Conservation (phyloP, 1,139 yeast species). For the Eremothecium coryli region DNA sequence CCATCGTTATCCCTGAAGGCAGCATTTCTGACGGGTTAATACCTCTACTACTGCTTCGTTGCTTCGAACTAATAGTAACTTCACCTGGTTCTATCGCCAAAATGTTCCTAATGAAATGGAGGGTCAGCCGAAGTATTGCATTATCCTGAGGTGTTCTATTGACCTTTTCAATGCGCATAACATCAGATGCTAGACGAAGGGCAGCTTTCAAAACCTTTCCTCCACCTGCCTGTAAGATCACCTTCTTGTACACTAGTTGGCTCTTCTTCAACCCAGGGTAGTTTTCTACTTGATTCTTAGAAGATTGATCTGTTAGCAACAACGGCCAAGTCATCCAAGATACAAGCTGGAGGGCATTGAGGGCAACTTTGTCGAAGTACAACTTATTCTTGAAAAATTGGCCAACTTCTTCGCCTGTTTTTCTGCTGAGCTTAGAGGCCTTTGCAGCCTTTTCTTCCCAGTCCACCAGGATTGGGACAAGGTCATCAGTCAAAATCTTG, state of each 20-base stretch:
- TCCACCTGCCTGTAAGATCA: conserved; percentile 46
- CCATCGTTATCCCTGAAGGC: conserved; percentile 48
- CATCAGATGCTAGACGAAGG: conserved; percentile 59
- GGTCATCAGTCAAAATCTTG: conserved; percentile 62
- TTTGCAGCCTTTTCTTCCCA: conserved; percentile 46
- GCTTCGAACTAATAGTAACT: conserved; percentile 39
- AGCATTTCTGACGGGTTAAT: conserved; percentile 33
- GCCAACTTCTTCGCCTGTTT: conserved; percentile 22
- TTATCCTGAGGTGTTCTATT: conserved; percentile 67
- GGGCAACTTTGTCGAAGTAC: conserved; percentile 51
- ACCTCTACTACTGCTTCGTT: conserved; percentile 29
- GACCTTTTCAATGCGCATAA: conserved; percentile 42
- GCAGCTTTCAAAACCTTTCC: conserved; percentile 64
- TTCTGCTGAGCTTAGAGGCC: conserved; percentile 28
- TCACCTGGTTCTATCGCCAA: conserved; percentile 66
- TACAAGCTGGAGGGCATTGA: conserved; percentile 66
- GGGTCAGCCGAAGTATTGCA: conserved; percentile 60
- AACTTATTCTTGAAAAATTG: conserved; percentile 20
- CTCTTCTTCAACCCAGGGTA: conserved; percentile 55
- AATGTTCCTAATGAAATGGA: conserved; percentile 68
- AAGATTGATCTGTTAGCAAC: conserved; percentile 43
- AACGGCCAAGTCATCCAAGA: conserved; percentile 87
- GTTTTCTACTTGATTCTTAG: conserved; percentile 44
- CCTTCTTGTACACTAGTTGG: conserved; percentile 64
- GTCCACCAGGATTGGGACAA: conserved; percentile 63